These are phyloP conservation scores for Urtica urens DNA, from an alignment of 306 rosid species.

Conservation along the genomic window DNA sequence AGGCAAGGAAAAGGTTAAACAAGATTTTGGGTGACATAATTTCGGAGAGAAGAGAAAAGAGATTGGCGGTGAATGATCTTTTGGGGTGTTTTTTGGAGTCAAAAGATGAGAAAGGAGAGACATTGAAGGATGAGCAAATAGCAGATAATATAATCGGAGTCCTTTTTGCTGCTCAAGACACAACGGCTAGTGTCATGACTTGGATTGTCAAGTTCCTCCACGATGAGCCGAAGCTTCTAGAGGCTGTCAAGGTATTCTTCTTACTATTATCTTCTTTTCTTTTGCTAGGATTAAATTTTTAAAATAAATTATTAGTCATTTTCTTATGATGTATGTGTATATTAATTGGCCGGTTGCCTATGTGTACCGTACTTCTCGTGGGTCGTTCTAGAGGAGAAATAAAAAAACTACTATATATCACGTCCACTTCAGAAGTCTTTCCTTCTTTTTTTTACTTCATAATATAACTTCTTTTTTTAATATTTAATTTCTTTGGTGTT, in stretches of 20 bases:
- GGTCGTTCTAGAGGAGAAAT: no score
- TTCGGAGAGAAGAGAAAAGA: constrained; percentile 54
- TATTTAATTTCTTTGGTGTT: background rate
- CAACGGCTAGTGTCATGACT: constrained; percentile 89
- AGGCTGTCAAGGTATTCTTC: constrained; percentile 73
- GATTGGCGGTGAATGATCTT: constrained; percentile 39
- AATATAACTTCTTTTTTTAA: background rate
- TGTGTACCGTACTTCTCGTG: no score
- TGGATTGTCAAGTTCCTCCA: constrained; percentile 78
- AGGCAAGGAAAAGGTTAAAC: constrained; percentile 68
- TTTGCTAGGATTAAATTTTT: no score
- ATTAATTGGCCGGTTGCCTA: background rate
- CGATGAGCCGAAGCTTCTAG: constrained; percentile 62
- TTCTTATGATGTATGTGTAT: background rate
- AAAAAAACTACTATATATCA: no score
- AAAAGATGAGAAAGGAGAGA: constrained; percentile 39
- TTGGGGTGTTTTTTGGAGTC: constrained; percentile 53
- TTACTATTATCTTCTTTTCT: background rate
- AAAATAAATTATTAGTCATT: no score
- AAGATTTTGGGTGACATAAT: constrained; percentile 50
- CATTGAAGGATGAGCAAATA: constrained; percentile 52
- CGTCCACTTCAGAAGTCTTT: no score
- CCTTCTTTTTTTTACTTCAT: background rate
- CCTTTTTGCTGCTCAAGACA: constrained; percentile 89
- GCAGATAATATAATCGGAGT: constrained; percentile 86